Evolutionary conservation across 371 early-diverging fungal species (phyloP).

Genomic region (Mucor plumbeus): DNA sequence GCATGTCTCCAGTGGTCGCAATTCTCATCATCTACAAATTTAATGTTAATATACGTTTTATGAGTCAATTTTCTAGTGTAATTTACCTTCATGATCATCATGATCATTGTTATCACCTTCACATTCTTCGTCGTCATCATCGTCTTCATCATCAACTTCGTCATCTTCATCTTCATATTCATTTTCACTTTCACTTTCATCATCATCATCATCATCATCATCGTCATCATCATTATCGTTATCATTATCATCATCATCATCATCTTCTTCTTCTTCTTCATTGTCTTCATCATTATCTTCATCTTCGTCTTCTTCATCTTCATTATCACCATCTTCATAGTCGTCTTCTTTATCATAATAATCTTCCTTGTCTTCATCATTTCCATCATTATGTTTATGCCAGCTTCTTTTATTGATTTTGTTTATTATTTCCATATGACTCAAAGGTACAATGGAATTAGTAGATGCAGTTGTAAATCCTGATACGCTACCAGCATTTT

Average conservation of each 20-base stretch:
- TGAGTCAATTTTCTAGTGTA: not conserved
- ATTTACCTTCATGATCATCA: not conserved
- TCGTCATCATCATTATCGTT: too few relatives aligned
- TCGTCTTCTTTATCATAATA: not conserved
- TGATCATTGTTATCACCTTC: not conserved
- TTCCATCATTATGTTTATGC: not conserved
- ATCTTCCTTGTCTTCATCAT: not conserved
- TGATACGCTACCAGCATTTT: not conserved
- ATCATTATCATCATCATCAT: too few relatives aligned
- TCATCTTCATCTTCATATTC: not conserved
- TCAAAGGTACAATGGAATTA: not conserved
- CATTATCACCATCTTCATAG: not conserved
- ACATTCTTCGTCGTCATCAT: not conserved
- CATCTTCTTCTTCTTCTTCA: too few relatives aligned
- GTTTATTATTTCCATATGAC: not conserved
- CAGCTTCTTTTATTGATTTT: not conserved
- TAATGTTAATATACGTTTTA: not conserved
- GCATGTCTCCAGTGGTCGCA: slow-evolving; percentile 4
- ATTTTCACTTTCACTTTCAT: not conserved
- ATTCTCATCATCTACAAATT: not conserved
- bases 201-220: too few relatives aligned
- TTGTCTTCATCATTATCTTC: too few relatives aligned
- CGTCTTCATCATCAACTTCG: not conserved
- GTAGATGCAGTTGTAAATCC: not conserved
- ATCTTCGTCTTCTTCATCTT: not conserved